phyloP scores from a whole-genome alignment of 805 yeast genomes.

The Kockiozyma suomiensis region DNA sequence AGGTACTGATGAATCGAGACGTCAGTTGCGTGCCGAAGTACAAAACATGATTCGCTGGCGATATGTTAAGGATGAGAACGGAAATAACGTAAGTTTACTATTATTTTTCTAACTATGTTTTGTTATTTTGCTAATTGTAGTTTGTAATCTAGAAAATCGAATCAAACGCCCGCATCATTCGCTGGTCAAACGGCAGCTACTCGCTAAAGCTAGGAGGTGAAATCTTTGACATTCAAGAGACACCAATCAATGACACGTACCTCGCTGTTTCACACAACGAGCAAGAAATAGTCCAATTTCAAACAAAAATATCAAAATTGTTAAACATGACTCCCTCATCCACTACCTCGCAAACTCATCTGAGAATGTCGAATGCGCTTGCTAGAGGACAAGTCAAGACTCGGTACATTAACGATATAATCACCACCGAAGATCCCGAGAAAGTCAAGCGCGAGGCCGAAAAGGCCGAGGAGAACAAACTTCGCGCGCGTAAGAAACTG shows the following conservation, averaged over 20 bases:
- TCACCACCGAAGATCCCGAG: slow-evolving; percentile 51
- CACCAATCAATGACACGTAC: slow-evolving; percentile 68
- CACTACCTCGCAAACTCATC: slow-evolving; percentile 81
- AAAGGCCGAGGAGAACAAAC: slow-evolving; percentile 44
- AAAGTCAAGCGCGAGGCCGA: slow-evolving; percentile 49
- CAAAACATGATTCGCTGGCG: slow-evolving; percentile 95
- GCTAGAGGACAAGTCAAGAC: slow-evolving; percentile 43
- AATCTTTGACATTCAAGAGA: slow-evolving; percentile 72
- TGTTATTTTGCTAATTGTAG: neutral
- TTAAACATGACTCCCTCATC: slow-evolving; percentile 87
- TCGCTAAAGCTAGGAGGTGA: slow-evolving; percentile 88
- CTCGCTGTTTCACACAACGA: slow-evolving; percentile 71
- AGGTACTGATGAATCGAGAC: slow-evolving; percentile 23
- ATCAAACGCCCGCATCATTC: slow-evolving; percentile 84
- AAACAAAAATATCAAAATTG: slow-evolving; percentile 62
- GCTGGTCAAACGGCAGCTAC: slow-evolving; percentile 91
- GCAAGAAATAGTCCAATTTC: slow-evolving; percentile 70
- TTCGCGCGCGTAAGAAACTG: slow-evolving; percentile 47
- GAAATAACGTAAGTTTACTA: slow-evolving; percentile 47
- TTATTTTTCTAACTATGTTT: neutral
- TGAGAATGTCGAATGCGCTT: slow-evolving; percentile 60
- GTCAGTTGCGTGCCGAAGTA: slow-evolving; percentile 54
- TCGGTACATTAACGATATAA: slow-evolving; percentile 41
- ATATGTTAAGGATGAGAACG: slow-evolving; percentile 73
- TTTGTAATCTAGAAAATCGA: slow-evolving; percentile 54